Conservation (phyloP, 176 grass and related monocot species). For the Zoysia japonica region DNA sequence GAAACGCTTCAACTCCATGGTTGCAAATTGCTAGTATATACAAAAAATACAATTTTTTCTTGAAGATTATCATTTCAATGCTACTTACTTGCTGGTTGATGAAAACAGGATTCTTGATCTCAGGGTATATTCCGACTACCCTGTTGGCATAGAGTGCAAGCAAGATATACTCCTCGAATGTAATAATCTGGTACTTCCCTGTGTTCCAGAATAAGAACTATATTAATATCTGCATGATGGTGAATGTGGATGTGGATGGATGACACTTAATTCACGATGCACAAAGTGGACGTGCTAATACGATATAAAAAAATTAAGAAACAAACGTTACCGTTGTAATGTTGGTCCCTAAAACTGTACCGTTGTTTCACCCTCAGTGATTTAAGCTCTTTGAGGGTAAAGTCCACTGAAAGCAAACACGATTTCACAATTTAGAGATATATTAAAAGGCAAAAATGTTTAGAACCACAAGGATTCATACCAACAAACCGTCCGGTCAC, state of each 20-base stretch:
- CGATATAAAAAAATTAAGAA: not conserved
- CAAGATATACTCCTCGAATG: constrained; percentile 77
- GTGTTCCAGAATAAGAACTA: constrained; percentile 23
- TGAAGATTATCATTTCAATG: not conserved
- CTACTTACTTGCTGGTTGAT: constrained; percentile 76
- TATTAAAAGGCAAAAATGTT: constrained; percentile 1
- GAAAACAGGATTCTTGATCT: constrained; percentile 84
- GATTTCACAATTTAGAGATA: constrained; percentile 17
- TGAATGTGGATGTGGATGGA: too few species aligned
- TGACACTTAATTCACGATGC: too few species aligned
- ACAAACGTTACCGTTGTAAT: constrained; percentile 57
- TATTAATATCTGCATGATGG: not conserved
- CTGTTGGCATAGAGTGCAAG: constrained; percentile 68
- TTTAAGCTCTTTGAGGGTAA: constrained; percentile 70
- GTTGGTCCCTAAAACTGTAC: constrained; percentile 64
- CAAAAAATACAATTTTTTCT: not conserved
- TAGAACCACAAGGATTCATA: constrained; percentile 11
- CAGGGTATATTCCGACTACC: constrained; percentile 82
- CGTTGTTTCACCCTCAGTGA: constrained; percentile 76
- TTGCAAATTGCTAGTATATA: not conserved
- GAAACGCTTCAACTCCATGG: not conserved
- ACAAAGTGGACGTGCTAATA: not conserved
- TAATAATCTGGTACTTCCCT: constrained; percentile 83
- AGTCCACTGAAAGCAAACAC: constrained; percentile 62
- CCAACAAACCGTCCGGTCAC: constrained; percentile 67